These are phyloP conservation scores for Panellus pusillus DNA, from an alignment of 768 basidiomycete genomes.

Conservation along the genomic window DNA sequence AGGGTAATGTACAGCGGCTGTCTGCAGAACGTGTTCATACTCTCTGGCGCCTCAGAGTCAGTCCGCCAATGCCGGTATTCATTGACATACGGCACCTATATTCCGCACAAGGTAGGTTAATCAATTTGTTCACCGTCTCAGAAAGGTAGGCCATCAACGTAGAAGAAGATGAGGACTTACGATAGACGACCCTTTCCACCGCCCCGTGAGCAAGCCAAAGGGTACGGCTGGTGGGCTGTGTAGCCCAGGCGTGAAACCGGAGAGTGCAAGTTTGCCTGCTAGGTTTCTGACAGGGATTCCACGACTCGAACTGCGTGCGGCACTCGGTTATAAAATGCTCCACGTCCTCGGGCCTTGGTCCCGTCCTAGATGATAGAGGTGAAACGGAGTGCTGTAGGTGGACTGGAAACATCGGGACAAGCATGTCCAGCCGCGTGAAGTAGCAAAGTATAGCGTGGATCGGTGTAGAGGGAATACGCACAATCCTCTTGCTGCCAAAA, in stretches of 20 bases:
- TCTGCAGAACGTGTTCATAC: conserved; percentile 37
- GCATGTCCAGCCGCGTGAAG: conserved; percentile 42
- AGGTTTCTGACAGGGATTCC: neutral
- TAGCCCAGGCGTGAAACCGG: neutral
- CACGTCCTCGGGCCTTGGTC: conserved; percentile 50
- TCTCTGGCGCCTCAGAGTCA: conserved; percentile 32
- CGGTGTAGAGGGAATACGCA: conserved; percentile 43
- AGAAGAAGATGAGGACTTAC: conserved; percentile 32
- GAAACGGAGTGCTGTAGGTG: conserved; percentile 29
- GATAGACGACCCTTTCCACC: conserved; percentile 50
- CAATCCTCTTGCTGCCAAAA: conserved; percentile 38
- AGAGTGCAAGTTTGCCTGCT: neutral
- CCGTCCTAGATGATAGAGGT: conserved; percentile 34
- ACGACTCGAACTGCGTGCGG: conserved; percentile 39
- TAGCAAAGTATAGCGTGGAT: conserved; percentile 50
- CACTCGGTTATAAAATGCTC: conserved; percentile 43
- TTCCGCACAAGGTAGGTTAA: too few relatives aligned
- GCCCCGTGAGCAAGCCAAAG: conserved; percentile 43
- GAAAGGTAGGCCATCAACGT: neutral
- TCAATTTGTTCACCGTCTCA: neutral
- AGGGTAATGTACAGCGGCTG: conserved; percentile 50
- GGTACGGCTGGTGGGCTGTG: conserved; percentile 29
- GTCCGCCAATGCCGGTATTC: conserved; percentile 39
- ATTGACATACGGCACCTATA: conserved; percentile 39
- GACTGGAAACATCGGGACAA: conserved; percentile 35